These are phyloP conservation scores for Fagopyrum homotropicum DNA, from an alignment of 148 eudicot species.

Conservation along the genomic window DNA sequence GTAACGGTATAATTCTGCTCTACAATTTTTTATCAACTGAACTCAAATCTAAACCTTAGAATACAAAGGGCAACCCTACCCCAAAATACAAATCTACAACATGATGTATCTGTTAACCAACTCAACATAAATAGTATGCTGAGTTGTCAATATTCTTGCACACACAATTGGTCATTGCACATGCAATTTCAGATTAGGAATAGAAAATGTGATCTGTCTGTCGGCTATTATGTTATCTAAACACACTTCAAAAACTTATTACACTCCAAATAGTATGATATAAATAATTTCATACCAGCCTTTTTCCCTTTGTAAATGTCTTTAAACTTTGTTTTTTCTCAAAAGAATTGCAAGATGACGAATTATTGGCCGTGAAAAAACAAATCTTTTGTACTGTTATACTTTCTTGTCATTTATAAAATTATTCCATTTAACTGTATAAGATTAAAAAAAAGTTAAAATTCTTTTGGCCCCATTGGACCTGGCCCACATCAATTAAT, in stretches of 20 bases:
- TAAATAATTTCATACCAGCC: background rate
- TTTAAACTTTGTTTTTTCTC: background rate
- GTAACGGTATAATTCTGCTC: too few species aligned
- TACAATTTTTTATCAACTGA: too few species aligned
- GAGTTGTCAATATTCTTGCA: background rate
- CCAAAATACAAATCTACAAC: background rate
- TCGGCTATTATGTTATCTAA: background rate
- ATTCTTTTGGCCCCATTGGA: constrained; percentile 4
- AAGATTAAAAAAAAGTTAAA: background rate
- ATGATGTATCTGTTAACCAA: background rate
- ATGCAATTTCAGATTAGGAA: background rate
- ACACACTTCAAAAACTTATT: background rate
- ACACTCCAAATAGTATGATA: background rate
- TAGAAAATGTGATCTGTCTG: constrained; percentile 5
- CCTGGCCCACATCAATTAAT: constrained; percentile 8
- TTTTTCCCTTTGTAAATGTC: background rate
- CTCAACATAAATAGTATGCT: background rate
- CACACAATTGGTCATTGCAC: background rate
- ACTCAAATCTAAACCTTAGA: too few species aligned
- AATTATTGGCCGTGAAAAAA: background rate
- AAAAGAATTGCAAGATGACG: background rate
- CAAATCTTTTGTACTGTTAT: constrained; percentile 1
- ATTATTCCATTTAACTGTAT: background rate
- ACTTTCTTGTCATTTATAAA: background rate
- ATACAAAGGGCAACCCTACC: background rate